phyloP scores from a whole-genome alignment of 176 grass and related monocot genomes.

The Saccharum officinarum region DNA sequence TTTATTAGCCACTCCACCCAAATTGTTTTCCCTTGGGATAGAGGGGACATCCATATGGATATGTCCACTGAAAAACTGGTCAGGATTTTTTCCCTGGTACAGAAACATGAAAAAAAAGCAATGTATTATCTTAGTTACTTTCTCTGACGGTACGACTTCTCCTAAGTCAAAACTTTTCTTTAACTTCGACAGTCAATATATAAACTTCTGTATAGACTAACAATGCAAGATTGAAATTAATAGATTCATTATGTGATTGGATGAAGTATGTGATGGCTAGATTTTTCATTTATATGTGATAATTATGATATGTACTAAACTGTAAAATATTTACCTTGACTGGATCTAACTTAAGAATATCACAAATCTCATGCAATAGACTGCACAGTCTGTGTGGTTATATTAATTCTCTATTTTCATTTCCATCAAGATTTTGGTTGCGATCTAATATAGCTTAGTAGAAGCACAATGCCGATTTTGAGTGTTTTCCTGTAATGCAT shows the following conservation, averaged over 20 bases:
- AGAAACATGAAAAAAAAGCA: neutral
- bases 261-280: constrained; percentile 4
- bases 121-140: neutral
- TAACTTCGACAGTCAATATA: neutral
- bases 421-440: neutral
- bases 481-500: constrained; percentile 4
- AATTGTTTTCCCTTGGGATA: constrained; percentile 2
- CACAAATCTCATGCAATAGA: neutral
- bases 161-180: neutral
- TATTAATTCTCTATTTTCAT: neutral
- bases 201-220: neutral
- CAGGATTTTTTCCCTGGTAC: neutral
- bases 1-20: neutral
- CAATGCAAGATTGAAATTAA: neutral
- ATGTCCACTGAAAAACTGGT: neutral
- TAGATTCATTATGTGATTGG: neutral
- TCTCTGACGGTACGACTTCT: neutral
- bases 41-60: neutral
- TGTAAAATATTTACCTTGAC: neutral
- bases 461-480: neutral
- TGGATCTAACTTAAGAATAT: constrained; percentile 6
- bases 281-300: neutral
- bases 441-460: neutral
- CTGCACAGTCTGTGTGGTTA: neutral
- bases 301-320: neutral